Conservation (phyloP, 805 yeast species). For the Hemisphaericaspora nanyangensis region DNA sequence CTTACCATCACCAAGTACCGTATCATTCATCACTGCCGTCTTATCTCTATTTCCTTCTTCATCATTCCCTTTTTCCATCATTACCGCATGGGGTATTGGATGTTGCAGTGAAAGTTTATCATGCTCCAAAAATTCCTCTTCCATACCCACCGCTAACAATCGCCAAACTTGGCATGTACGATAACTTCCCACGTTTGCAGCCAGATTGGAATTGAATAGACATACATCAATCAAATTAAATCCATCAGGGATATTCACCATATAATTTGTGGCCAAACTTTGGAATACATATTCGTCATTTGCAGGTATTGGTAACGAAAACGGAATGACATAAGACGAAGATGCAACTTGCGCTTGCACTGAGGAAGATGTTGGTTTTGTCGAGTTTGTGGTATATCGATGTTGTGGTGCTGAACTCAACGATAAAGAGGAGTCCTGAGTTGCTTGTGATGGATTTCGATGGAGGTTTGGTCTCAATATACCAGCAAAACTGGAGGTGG, state of each 20-base stretch:
- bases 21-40: too few relatives aligned
- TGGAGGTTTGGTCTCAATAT: conserved; percentile 24
- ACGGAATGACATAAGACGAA: conserved; percentile 38
- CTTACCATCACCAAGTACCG: conserved; percentile 7
- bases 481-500: background rate
- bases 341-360: background rate
- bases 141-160: conserved; percentile 48
- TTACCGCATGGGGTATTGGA: background rate
- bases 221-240: conserved; percentile 53
- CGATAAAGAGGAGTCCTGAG: conserved; percentile 28
- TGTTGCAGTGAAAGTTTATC: background rate
- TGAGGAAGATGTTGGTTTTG: conserved; percentile 7
- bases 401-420: conserved; percentile 9
- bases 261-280: conserved; percentile 46
- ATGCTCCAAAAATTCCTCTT: conserved; percentile 10
- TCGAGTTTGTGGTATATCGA: conserved; percentile 5
- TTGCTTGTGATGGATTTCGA: conserved; percentile 33
- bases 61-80: background rate
- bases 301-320: conserved; percentile 39
- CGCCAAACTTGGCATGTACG: conserved; percentile 66
- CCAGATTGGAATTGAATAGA: conserved; percentile 52
- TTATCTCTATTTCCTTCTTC: conserved; percentile 5
- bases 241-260: conserved; percentile 44
- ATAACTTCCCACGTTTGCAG: conserved; percentile 45
- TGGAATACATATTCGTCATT: conserved; percentile 44